These are phyloP conservation scores for Trametes versicolor DNA, from an alignment of 1,284 basidiomycete genomes.

Conservation along the genomic window DNA sequence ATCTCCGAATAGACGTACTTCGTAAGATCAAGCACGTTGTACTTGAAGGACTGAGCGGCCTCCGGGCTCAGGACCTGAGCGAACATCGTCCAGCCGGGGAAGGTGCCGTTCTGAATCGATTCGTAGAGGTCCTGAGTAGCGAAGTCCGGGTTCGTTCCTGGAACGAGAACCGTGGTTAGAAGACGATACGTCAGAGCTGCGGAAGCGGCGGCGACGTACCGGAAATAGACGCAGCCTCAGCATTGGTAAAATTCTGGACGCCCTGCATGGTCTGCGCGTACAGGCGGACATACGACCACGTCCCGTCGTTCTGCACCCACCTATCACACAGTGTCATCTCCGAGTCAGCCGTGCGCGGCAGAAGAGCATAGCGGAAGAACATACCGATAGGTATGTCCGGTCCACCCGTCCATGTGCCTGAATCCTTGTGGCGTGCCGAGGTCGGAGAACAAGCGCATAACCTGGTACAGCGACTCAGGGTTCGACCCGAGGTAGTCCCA, in stretches of 20 bases:
- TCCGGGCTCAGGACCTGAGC: constrained; percentile 88
- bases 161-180: constrained; percentile 58
- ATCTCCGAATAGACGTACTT: constrained; percentile 53
- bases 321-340: constrained; percentile 50
- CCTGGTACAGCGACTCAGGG: constrained; percentile 87
- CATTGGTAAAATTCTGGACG: constrained; percentile 53
- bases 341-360: background rate
- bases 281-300: constrained; percentile 86
- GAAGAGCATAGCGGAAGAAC: constrained; percentile 4
- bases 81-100: constrained; percentile 83
- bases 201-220: constrained; percentile 21
- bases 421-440: constrained; percentile 90
- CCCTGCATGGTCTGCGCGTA: constrained; percentile 53
- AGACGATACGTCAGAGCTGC: background rate
- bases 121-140: constrained; percentile 82
- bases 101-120: constrained; percentile 79
- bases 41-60: constrained; percentile 86
- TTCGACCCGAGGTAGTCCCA: constrained; percentile 89
- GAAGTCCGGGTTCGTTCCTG: constrained; percentile 84
- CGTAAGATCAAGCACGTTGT: constrained; percentile 88
- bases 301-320: constrained; percentile 84
- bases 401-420: constrained; percentile 87
- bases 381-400: constrained; percentile 80
- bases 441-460: constrained; percentile 89
- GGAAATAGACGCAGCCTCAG: constrained; percentile 75